Evolutionary conservation across 352 stramenopile species (phyloP), one percentile per base, ranked within the genome.

Genomic region (Phytophthora sp.): DNA sequence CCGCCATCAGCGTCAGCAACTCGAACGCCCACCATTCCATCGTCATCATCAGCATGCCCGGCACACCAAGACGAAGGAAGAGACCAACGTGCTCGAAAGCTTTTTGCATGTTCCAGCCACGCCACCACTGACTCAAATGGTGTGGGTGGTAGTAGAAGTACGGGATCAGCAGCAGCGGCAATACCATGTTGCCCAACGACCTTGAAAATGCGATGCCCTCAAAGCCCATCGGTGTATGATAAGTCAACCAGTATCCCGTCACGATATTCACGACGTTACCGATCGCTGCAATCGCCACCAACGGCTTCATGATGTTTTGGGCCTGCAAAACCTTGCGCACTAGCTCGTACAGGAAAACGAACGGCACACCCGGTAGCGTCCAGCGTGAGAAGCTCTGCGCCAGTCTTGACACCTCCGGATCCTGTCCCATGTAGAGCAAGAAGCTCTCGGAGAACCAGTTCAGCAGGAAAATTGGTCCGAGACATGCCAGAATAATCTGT

Each of bases 261-360:
- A 56, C 54, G 28, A 89, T 62, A 56, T 89, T 94, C 21, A 96
- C 83, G 26, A 91, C 18, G 45, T 89, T 91, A 42, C 74, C 72
- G 13, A 84, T 44, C 3, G 86, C 54, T 1, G 81, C 78, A 12
- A 91, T 82, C n/a, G 79, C 58, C 28, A 95, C 74, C 54, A 95
- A 74, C 15, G 87, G 87, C n/a, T 74, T 54, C 45, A 91, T 76
- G 32, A 94, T 84, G 54, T 92, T 91, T 50, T 93, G 79, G 1
- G 89, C 79, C 41, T 96, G 87, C 10, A 89, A 66, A 11, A 91
- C 69, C 44, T 96, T 95, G 48, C 87, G 77, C 11, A 95, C 52
- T 13, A 95, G 54, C 62, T 97, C 85, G 62, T 94, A 97, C 4
- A 81, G 56, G 45, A 92, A 96, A 3, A 92, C 43, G 48, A 89